Percentiles rank a stretch among this genome's conserved stretches.
Evolutionary conservation across 129 eudicot genomes (phyloP).

Genomic region (Chrysanthemum makinoi): DNA sequence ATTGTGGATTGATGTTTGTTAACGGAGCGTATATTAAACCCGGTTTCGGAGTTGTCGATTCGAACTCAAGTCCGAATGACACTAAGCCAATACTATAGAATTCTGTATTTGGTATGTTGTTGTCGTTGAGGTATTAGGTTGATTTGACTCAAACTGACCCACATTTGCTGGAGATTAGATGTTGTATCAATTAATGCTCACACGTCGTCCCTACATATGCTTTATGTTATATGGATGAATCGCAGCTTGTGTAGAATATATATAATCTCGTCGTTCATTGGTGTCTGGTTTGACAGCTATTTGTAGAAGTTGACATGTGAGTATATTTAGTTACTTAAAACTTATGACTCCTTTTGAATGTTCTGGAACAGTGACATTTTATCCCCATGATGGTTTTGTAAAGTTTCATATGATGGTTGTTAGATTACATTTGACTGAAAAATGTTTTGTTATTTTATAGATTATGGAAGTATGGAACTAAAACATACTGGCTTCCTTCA

Average conservation of each 20-base stretch:
- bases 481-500: neutral
- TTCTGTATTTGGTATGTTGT: neutral
- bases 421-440: neutral
- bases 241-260: too few relatives aligned
- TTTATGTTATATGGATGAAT: neutral
- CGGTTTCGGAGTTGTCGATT: too few relatives aligned
- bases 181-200: neutral
- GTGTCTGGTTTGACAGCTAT: too few relatives aligned
- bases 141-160: slow-evolving; percentile 12
- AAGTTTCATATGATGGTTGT: neutral
- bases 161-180: neutral
- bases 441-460: neutral
- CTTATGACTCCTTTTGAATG: too few relatives aligned
- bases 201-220: neutral
- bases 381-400: too few relatives aligned
- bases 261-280: too few relatives aligned
- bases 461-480: slow-evolving; percentile 7
- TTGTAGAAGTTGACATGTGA: too few relatives aligned
- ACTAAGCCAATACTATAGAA: neutral
- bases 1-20: slow-evolving; percentile 1
- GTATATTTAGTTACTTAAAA: too few relatives aligned
- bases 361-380: too few relatives aligned
- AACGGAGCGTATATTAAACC: too few relatives aligned
- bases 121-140: slow-evolving; percentile 12
- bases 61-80: too few relatives aligned